These are phyloP conservation scores for Coprinopsis strossmayeri DNA, from an alignment of 768 basidiomycete species.

Conservation along the genomic window DNA sequence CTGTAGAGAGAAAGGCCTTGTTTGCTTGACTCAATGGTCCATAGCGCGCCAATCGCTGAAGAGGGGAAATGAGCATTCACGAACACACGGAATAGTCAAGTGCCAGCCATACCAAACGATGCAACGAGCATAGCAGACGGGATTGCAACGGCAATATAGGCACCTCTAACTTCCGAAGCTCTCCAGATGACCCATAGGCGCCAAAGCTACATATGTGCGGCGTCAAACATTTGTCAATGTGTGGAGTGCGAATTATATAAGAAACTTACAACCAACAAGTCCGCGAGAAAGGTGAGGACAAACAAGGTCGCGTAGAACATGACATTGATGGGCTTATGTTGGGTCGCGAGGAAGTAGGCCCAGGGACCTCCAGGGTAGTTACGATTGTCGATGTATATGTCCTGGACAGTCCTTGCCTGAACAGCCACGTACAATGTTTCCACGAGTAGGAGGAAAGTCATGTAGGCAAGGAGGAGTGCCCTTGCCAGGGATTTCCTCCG, in stretches of 20 bases:
- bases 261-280: constrained; percentile 31
- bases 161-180: constrained; percentile 18
- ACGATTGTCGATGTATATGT: constrained; percentile 32
- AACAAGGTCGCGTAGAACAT: constrained; percentile 34
- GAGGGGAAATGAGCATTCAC: no score
- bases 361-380: constrained; percentile 35
- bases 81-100: background rate
- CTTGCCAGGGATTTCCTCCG: background rate
- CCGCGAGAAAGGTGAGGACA: constrained; percentile 32
- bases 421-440: constrained; percentile 29
- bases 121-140: constrained; percentile 28
- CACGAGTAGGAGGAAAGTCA: constrained; percentile 26
- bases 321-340: constrained; percentile 31
- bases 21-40: constrained; percentile 32
- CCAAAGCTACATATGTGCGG: constrained; percentile 25
- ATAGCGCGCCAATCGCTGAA: constrained; percentile 30
- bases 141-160: constrained; percentile 24
- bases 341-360: constrained; percentile 32
- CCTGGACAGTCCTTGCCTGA: constrained; percentile 29
- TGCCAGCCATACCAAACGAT: constrained; percentile 30
- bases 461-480: constrained; percentile 28
- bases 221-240: background rate
- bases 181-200: constrained; percentile 40
- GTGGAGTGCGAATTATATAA: background rate
- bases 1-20: constrained; percentile 32